Evolutionary conservation across 2,329 filamentous ascomycete genomes (phyloP), one percentile per base, ranked within the genome.

Genomic region (Nigrospora sphaerica): DNA sequence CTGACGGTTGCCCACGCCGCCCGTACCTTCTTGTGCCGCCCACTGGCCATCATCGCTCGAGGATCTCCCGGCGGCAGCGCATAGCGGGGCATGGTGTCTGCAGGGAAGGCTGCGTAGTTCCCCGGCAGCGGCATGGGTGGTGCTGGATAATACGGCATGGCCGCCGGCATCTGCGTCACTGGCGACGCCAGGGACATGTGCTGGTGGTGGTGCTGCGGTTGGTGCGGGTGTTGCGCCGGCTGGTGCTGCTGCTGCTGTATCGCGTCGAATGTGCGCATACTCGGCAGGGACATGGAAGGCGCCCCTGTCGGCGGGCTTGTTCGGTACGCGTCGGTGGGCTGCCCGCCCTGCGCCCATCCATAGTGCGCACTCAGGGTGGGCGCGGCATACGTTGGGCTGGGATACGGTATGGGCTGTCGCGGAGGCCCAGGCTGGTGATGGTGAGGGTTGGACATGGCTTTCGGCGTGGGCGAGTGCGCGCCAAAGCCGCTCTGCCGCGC

Each of bases 11-110:
- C 32, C 38, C 37, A 47, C 50, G 32, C 41, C 34, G 35, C 34
- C 60, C 66, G 46, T 70, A 80, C 77, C 75, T 80, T 81, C 56
- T 80, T 81, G 36, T 77, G 73, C 17, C 75, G 73, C 44, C 73
- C 69, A 39, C 69, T 67, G 37, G 69, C 67, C 40, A 76, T 52
- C 40, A 75, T 61, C 44, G 66, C 63, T 40, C 73, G 68, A 32
- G 73, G 71, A 46, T 78, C 75, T 43, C 70, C 69, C 9, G 67
- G 64, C 32, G 73, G 67, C 34, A 78, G 55, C 32, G 70, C 62
- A 54, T 75, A 76, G 47, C 74, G 66, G 51, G 66, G 62, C 49
- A 67, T 60, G 28, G 54, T 52, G n/a, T 74, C 70, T 12, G 68
- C 61, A 23, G 68, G 63, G 45, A 78, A 58, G n/a, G 66, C 66